Conservation (phyloP, 768 basidiomycete species). For the Suillus subalutaceus region DNA sequence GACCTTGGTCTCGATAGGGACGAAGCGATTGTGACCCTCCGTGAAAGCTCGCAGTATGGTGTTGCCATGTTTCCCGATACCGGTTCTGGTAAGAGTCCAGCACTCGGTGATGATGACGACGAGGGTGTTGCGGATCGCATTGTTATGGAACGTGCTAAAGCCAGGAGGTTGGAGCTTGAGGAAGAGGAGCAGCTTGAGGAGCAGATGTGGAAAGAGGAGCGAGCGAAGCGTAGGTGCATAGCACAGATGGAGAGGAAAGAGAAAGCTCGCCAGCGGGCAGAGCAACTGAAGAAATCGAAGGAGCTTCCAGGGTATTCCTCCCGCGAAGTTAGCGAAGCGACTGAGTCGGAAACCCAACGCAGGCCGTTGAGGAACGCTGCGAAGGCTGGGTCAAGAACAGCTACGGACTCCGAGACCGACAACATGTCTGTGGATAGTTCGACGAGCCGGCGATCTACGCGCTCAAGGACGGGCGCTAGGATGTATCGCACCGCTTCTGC, state of each 20-base stretch:
- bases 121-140: conserved; percentile 42
- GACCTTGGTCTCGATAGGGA: conserved; percentile 57
- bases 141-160: conserved; percentile 46
- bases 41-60: conserved; percentile 82
- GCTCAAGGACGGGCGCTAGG: neutral
- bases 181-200: conserved; percentile 42
- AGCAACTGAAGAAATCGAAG: conserved; percentile 11
- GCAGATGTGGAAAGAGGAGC: conserved; percentile 26
- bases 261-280: conserved; percentile 28
- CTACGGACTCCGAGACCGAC: conserved; percentile 26
- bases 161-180: conserved; percentile 43
- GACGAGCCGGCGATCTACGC: conserved; percentile 15
- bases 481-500: neutral
- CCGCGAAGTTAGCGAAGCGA: conserved; percentile 15
- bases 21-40: conserved; percentile 59
- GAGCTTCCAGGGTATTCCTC: neutral
- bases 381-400: neutral
- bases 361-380: conserved; percentile 11
- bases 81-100: conserved; percentile 28
- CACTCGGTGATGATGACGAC: conserved; percentile 38
- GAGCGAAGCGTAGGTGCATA: conserved; percentile 24
- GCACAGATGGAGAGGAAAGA: conserved; percentile 21
- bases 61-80: conserved; percentile 79
- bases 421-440: conserved; percentile 32
- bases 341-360: conserved; percentile 20